Percentiles rank a stretch among this genome's conserved stretches.
Evolutionary conservation across 805 yeast genomes (phyloP).

Genomic region (Zygosaccharomyces bisporus): DNA sequence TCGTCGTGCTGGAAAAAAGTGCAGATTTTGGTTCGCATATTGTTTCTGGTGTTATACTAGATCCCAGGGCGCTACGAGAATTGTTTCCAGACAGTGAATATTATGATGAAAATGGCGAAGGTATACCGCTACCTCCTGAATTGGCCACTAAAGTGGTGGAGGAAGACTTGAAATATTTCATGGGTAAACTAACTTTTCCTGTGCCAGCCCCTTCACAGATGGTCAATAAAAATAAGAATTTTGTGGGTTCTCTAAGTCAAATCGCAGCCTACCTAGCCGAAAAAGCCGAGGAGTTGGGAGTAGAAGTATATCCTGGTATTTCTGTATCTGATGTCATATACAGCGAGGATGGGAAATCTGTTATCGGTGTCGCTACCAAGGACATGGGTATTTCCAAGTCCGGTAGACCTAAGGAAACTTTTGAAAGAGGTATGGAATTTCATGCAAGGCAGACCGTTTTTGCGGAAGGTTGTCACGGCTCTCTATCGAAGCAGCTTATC

Average conservation of each 20-base stretch:
- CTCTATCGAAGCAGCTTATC: conserved; percentile 75
- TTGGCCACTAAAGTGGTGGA: conserved; percentile 67
- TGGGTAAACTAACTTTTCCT: conserved; percentile 57
- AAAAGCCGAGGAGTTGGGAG: conserved; percentile 89
- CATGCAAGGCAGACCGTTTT: conserved; percentile 84
- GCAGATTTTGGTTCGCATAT: conserved; percentile 91
- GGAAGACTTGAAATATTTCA: conserved; percentile 70
- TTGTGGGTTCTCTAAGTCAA: conserved; percentile 76
- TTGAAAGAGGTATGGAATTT: conserved; percentile 96
- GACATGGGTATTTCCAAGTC: conserved; percentile 80
- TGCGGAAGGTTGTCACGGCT: conserved; percentile 99
- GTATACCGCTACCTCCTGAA: conserved; percentile 75
- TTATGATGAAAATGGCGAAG: conserved; percentile 47
- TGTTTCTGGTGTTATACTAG: conserved; percentile 90
- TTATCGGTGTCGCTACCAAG: conserved; percentile 88
- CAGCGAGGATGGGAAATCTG: conserved; percentile 48
- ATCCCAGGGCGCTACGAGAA: conserved; percentile 84
- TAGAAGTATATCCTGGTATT: conserved; percentile 88
- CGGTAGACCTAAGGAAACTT: conserved; percentile 76
- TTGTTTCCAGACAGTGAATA: conserved; percentile 67
- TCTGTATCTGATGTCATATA: conserved; percentile 77
- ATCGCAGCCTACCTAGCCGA: conserved; percentile 81
- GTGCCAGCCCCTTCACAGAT: conserved; percentile 94
- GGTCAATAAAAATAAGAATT: conserved; percentile 75
- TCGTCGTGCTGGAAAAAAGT: conserved; percentile 87